Evolutionary conservation across 208 protist species (phyloP).

Genomic region (Leishmania lainsoni): DNA sequence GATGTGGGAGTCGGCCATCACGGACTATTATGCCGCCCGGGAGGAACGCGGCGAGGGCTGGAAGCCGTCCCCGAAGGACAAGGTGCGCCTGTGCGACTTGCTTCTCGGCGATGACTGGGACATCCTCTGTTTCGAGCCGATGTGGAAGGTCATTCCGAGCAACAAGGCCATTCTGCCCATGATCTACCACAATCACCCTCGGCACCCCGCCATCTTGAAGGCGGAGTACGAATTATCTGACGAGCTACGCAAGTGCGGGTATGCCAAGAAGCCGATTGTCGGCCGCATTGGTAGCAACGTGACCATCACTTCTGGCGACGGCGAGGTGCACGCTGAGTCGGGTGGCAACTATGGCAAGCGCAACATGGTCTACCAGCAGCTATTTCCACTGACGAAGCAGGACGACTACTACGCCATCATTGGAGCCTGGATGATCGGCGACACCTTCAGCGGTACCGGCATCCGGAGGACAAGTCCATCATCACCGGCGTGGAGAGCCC

Average conservation of each 20-base stretch:
- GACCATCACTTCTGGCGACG: slow-evolving; percentile 62
- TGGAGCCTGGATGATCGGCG: slow-evolving; percentile 90
- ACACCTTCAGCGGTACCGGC: slow-evolving; percentile 76
- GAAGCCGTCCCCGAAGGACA: slow-evolving; percentile 65
- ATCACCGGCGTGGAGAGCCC: slow-evolving; percentile 87
- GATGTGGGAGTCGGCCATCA: slow-evolving; percentile 91
- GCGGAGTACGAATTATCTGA: slow-evolving; percentile 73
- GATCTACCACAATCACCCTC: slow-evolving; percentile 82
- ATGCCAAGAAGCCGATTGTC: slow-evolving; percentile 89
- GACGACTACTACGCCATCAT: slow-evolving; percentile 90
- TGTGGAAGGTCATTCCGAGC: slow-evolving; percentile 93
- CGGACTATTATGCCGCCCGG: slow-evolving; percentile 64
- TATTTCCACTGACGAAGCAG: slow-evolving; percentile 65
- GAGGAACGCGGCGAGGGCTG: slow-evolving; percentile 65
- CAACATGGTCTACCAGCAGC: slow-evolving; percentile 88
- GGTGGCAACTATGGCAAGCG: slow-evolving; percentile 81
- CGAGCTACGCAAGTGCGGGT: slow-evolving; percentile 59
- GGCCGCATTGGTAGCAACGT: slow-evolving; percentile 88
- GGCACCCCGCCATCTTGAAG: slow-evolving; percentile 72
- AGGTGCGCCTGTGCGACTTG: slow-evolving; percentile 87
- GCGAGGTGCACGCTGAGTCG: slow-evolving; percentile 61
- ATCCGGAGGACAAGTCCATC: slow-evolving; percentile 86
- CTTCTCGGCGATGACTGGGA: slow-evolving; percentile 74
- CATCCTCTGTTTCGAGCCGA: slow-evolving; percentile 85
- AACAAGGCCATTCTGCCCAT: slow-evolving; percentile 92